phyloP scores from a whole-genome alignment of 768 basidiomycete genomes.

The Boletus sensibilis region DNA sequence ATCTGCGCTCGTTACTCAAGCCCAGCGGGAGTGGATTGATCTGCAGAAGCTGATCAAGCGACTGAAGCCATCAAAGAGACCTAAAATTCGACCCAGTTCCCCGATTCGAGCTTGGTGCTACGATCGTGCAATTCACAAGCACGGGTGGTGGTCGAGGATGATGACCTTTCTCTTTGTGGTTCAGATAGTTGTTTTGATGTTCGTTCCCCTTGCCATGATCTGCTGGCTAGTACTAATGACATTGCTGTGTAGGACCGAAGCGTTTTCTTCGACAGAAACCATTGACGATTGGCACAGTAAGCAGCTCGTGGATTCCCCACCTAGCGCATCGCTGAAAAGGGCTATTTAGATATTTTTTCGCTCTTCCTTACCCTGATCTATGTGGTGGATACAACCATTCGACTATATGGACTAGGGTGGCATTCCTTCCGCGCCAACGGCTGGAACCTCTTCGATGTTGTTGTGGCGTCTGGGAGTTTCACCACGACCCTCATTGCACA shows the following conservation, averaged over 20 bases:
- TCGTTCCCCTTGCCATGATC: constrained; percentile 27
- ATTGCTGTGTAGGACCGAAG: constrained; percentile 64
- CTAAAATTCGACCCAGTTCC: constrained; percentile 55
- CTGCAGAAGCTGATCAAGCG: constrained; percentile 84
- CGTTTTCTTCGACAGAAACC: constrained; percentile 54
- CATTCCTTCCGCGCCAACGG: constrained; percentile 82
- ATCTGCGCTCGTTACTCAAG: constrained; percentile 76
- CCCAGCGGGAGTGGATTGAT: constrained; percentile 94
- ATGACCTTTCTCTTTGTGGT: constrained; percentile 79
- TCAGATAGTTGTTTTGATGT: constrained; percentile 86
- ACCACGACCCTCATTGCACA: constrained; percentile 76
- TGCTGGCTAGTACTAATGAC: not conserved
- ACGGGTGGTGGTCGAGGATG: constrained; percentile 85
- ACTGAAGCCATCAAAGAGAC: constrained; percentile 83
- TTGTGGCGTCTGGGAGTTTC: constrained; percentile 79
- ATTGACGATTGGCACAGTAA: constrained; percentile 61
- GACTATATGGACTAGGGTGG: constrained; percentile 85
- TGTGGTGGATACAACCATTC: constrained; percentile 69
- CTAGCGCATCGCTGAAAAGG: constrained; percentile 7
- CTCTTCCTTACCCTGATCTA: constrained; percentile 71
- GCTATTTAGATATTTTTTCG: constrained; percentile 67
- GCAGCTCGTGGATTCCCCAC: constrained; percentile 20
- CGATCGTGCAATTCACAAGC: constrained; percentile 85
- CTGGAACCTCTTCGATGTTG: constrained; percentile 90
- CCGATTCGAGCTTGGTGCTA: constrained; percentile 81